Base-by-base conservation (phyloP, 192 early-diverging fungal genomes). In the Lobosporangium transversale region DNA sequence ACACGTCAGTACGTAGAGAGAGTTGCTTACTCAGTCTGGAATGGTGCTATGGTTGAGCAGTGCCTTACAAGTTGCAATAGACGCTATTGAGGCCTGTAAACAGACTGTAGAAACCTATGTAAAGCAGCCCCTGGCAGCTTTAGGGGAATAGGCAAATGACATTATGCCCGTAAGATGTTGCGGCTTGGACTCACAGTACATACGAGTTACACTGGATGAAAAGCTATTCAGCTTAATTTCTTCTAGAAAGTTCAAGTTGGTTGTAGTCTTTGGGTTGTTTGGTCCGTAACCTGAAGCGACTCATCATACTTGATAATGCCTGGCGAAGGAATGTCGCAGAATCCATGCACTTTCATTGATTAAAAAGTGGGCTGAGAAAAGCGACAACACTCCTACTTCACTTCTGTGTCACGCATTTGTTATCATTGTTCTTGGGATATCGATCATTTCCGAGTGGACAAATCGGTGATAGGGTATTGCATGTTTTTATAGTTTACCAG, bases 351-450 rank as follows among this genome's bases (percentile, higher is more conserved):
- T 4, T 43, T 8, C 20, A 24, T 44, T 1, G 58, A 4, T 2
- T 26, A 17, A 23, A n/a, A 60, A 60, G 3, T 31, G 47, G 4
- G 32, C 26, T 2, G 20, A 3, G 8, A 45, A 49, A 11, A 49
- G 9, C 3, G 58, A 49, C 4, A 49, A 0, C 18, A 30, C 44
- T 26, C 9, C 14, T 11, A 49, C 35, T 4, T 60, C 45, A 23
- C 45, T 33, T 6, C 35, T 43, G 43, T 4, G 7, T 20, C 58
- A 60, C 58, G 45, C 58, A 47, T 60, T 60, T 12, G 45, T 60
- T 12, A 23, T 30, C 14, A 18, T 2, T 3, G 58, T 60, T 23
- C 1, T 35, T n/a, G 58, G 58, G 3, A 49, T 2, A 2, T 29
- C 30, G 2, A 45, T 35, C 14, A 49, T 21, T 32, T 45, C 58